Percentiles rank a stretch among this genome's conserved stretches.
phyloP scores from a whole-genome alignment of 768 basidiomycete genomes.

The Guyanaporus albipodus region DNA sequence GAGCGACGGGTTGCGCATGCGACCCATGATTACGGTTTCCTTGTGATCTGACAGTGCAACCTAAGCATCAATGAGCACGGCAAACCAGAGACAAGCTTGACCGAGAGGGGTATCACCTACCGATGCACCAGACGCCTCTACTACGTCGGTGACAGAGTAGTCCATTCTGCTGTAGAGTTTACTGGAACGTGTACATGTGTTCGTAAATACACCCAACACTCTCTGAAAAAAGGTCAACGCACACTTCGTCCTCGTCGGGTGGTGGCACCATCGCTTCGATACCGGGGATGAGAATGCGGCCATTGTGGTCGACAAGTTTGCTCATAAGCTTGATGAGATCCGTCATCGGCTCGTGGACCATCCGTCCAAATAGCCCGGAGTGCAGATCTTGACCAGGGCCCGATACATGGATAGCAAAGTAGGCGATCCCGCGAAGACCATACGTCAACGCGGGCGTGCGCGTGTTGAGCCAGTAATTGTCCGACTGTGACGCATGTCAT shows the following conservation, averaged over 20 bases:
- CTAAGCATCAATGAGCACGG: slow-evolving; percentile 5
- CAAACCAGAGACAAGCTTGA: neutral
- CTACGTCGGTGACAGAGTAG: slow-evolving; percentile 68
- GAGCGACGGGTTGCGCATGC: slow-evolving; percentile 87
- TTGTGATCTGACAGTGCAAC: slow-evolving; percentile 78
- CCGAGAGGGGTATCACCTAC: slow-evolving; percentile 2
- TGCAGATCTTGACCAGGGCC: slow-evolving; percentile 89
- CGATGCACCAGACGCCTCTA: slow-evolving; percentile 67
- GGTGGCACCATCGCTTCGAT: slow-evolving; percentile 80
- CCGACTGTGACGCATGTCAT: slow-evolving; percentile 46
- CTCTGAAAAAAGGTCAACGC: slow-evolving; percentile 17
- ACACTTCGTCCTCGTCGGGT: slow-evolving; percentile 71
- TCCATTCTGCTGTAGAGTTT: slow-evolving; percentile 72
- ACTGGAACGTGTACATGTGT: slow-evolving; percentile 31
- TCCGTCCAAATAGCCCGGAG: slow-evolving; percentile 81
- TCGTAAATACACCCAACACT: neutral
- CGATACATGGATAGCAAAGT: slow-evolving; percentile 77
- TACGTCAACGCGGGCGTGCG: slow-evolving; percentile 81
- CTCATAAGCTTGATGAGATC: slow-evolving; percentile 82
- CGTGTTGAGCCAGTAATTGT: slow-evolving; percentile 92
- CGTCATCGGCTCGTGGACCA: slow-evolving; percentile 91
- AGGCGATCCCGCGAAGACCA: slow-evolving; percentile 83
- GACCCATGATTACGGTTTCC: slow-evolving; percentile 79
- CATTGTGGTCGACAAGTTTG: slow-evolving; percentile 73
- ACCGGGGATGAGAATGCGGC: slow-evolving; percentile 86